Evolutionary conservation across 2,329 filamentous ascomycete species (phyloP).

Genomic region (Stylonectria norvegica): DNA sequence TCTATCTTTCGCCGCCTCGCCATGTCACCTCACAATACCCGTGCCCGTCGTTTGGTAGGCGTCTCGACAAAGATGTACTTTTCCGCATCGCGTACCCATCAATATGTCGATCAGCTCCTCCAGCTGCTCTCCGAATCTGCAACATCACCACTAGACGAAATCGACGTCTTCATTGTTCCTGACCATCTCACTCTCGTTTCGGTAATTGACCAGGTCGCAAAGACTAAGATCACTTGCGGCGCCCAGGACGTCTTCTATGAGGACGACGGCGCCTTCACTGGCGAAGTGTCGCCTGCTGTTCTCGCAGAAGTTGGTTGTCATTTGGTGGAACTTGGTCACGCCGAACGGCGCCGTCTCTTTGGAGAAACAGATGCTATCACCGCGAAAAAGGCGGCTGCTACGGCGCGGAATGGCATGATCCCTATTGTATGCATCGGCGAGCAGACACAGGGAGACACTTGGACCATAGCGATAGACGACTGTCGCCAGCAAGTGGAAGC

Average conservation of each 20-base stretch:
- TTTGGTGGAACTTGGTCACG: slow-evolving; percentile 78
- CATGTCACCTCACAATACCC: slow-evolving; percentile 30
- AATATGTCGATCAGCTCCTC: slow-evolving; percentile 52
- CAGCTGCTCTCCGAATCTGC: slow-evolving; percentile 42
- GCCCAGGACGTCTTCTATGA: slow-evolving; percentile 75
- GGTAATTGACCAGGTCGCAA: slow-evolving; percentile 45
- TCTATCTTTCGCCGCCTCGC: too few species aligned
- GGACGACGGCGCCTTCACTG: slow-evolving; percentile 70
- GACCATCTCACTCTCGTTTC: slow-evolving; percentile 68
- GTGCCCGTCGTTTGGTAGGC: slow-evolving; percentile 60
- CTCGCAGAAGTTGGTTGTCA: slow-evolving; percentile 65
- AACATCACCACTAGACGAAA: slow-evolving; percentile 41
- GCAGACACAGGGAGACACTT: slow-evolving; percentile 47
- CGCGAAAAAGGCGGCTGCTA: slow-evolving; percentile 66
- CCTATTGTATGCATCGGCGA: slow-evolving; percentile 82
- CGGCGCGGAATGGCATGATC: slow-evolving; percentile 65
- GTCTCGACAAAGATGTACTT: slow-evolving; percentile 82
- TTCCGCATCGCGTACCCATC: slow-evolving; percentile 58
- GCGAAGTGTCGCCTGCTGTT: slow-evolving; percentile 68
- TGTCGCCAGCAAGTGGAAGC: slow-evolving; percentile 63
- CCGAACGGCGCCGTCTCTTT: slow-evolving; percentile 70
- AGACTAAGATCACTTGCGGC: slow-evolving; percentile 53
- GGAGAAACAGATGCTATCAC: slow-evolving; percentile 69
- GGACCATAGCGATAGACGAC: slow-evolving; percentile 59
- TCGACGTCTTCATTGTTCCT: slow-evolving; percentile 75